A percentile compares a stretch with the other conserved stretches of the same genome.
Evolutionary conservation across 192 early-diverging fungal genomes (phyloP).

Genomic region (Coemansia biformis): DNA sequence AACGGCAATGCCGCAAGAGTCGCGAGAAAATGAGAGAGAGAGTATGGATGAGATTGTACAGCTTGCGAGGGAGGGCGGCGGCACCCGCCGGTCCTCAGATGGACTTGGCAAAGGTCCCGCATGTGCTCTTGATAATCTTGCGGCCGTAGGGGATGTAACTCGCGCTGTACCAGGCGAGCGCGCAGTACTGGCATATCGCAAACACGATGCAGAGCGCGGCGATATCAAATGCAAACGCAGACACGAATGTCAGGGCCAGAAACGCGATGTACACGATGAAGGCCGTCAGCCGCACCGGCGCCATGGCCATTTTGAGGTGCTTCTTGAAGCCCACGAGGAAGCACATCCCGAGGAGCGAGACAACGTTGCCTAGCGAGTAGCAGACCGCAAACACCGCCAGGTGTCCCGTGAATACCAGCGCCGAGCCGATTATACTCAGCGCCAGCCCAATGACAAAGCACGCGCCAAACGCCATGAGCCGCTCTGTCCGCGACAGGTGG

Average conservation of each 20-base stretch:
- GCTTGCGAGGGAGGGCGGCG: no score
- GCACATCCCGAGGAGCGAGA: conserved; percentile 78
- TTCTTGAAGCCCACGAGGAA: conserved; percentile 83
- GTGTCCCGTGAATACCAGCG: conserved; percentile 52
- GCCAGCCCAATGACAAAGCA: conserved; percentile 78
- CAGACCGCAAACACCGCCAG: conserved; percentile 79
- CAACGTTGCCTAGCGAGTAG: conserved; percentile 85
- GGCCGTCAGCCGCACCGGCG: conserved; percentile 69
- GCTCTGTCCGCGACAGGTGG: conserved; percentile 41
- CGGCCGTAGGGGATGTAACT: conserved; percentile 93
- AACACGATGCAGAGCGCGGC: conserved; percentile 73
- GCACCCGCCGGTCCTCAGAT: conserved; percentile 8
- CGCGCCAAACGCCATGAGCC: conserved; percentile 42
- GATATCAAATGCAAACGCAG: conserved; percentile 62
- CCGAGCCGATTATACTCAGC: conserved; percentile 68
- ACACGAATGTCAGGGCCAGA: conserved; percentile 67
- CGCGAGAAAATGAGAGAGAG: no score
- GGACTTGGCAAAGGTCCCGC: conserved; percentile 49
- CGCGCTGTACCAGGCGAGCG: conserved; percentile 80
- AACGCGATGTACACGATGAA: conserved; percentile 64
- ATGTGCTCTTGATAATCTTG: conserved; percentile 55
- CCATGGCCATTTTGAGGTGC: conserved; percentile 83
- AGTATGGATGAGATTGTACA: no score
- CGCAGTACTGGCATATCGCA: conserved; percentile 82
- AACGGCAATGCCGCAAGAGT: no score